These are phyloP conservation scores for Cadophora luteo-olivacea DNA, from an alignment of 2,329 filamentous ascomycete species.

Conservation along the genomic window DNA sequence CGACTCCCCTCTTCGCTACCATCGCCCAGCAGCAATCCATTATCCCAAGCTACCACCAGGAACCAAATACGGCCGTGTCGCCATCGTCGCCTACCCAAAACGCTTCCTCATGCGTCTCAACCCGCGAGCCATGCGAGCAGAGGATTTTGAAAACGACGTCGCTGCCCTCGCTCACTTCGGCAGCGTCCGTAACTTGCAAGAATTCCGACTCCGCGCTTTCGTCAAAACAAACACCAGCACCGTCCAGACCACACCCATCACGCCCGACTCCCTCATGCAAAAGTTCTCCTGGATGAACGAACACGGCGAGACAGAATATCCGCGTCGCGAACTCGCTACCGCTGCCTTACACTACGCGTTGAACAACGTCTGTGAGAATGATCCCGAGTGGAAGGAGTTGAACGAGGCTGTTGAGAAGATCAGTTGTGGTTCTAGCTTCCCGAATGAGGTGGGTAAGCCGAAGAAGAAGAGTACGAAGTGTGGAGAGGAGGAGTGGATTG, in stretches of 20 bases:
- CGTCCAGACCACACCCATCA: background rate
- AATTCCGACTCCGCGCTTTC: conserved; percentile 1
- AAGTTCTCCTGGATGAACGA: conserved; percentile 7
- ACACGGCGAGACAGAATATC: background rate
- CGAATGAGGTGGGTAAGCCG: background rate
- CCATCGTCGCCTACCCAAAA: conserved; percentile 14
- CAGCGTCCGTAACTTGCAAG: conserved; percentile 3
- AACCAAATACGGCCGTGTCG: conserved; percentile 4
- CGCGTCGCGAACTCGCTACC: background rate
- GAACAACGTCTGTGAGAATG: background rate
- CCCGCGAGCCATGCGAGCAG: background rate
- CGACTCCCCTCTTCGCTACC: background rate
- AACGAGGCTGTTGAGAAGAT: conserved; percentile 4
- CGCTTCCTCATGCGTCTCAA: conserved; percentile 13
- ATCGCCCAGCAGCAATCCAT: background rate
- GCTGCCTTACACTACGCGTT: background rate
- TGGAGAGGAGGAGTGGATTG: conserved; percentile 18
- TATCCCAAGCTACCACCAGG: conserved; percentile 9
- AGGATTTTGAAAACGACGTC: background rate
- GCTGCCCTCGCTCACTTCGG: background rate
- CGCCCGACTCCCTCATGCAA: background rate
- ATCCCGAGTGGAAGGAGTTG: conserved; percentile 10
- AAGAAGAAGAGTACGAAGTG: conserved; percentile 9
- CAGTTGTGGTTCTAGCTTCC: background rate
- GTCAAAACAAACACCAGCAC: background rate